Evolutionary conservation across 352 stramenopile species (phyloP).

Genomic region (Pythium oligandrum): DNA sequence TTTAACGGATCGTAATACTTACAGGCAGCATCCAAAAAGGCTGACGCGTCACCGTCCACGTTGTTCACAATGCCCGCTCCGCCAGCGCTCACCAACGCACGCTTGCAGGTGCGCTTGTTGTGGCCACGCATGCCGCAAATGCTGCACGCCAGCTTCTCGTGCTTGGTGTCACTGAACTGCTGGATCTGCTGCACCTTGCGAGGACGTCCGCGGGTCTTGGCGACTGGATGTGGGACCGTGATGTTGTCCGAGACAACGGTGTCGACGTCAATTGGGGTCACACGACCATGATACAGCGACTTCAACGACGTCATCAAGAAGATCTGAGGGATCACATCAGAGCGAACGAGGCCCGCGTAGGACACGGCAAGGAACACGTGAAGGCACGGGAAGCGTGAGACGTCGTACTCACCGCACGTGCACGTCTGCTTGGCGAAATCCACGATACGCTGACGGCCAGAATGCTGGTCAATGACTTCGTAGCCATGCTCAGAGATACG

Average conservation of each 20-base stretch:
- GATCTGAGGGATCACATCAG: conserved; percentile 74
- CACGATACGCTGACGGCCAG: conserved; percentile 57
- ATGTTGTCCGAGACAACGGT: conserved; percentile 54
- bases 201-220: conserved; percentile 53
- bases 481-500: conserved; percentile 65
- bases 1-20: too few relatives aligned
- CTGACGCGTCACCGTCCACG: conserved; percentile 15
- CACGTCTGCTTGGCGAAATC: conserved; percentile 74
- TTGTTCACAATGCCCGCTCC: conserved; percentile 5
- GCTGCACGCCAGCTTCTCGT: conserved; percentile 74
- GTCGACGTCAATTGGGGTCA: conserved; percentile 79
- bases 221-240: conserved; percentile 48
- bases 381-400: conserved; percentile 67
- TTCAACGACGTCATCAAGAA: conserved; percentile 80
- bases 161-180: conserved; percentile 59
- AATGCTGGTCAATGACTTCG: conserved; percentile 71
- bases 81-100: conserved; percentile 13
- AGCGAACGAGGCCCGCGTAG: conserved; percentile 50
- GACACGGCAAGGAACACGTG: conserved; percentile 74
- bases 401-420: conserved; percentile 73
- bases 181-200: conserved; percentile 82
- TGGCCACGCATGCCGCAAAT: conserved; percentile 78
- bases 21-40: background rate
- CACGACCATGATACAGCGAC: conserved; percentile 55
- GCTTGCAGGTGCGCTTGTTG: conserved; percentile 84